Conservation (phyloP, 805 yeast species). For the Lachancea cidri region DNA sequence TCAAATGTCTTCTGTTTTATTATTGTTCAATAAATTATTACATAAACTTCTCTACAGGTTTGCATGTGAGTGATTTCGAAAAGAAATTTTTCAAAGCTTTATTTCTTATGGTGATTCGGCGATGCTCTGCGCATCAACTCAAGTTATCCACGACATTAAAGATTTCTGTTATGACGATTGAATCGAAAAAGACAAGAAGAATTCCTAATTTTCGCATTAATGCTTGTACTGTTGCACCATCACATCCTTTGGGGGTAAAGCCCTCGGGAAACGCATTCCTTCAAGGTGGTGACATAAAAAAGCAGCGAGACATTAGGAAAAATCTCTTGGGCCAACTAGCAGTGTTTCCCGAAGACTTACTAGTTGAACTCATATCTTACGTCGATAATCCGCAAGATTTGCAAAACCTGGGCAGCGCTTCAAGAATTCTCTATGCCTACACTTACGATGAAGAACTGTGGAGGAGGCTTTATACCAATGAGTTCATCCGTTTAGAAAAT, state of each 20-base stretch:
- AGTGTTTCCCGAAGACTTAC: slow-evolving; percentile 55
- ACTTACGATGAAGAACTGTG: slow-evolving; percentile 75
- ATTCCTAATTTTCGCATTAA: slow-evolving; percentile 8
- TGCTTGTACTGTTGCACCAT: slow-evolving; percentile 7
- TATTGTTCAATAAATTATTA: too few species aligned
- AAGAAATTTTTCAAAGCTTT: not conserved
- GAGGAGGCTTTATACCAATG: slow-evolving; percentile 52
- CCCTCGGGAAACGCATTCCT: slow-evolving; percentile 68
- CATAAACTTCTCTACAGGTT: too few species aligned
- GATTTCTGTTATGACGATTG: slow-evolving; percentile 1
- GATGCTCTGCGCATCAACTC: not conserved
- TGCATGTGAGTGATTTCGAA: too few species aligned
- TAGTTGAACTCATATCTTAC: slow-evolving; percentile 47
- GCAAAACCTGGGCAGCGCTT: slow-evolving; percentile 48
- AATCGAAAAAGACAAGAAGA: slow-evolving; percentile 2
- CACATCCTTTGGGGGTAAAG: slow-evolving; percentile 67
- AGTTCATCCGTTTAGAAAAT: slow-evolving; percentile 17
- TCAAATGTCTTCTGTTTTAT: too few species aligned
- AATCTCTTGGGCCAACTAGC: slow-evolving; percentile 51
- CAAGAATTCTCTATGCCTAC: slow-evolving; percentile 67
- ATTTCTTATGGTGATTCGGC: not conserved
- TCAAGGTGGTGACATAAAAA: slow-evolving; percentile 17
- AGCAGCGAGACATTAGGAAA: slow-evolving; percentile 14
- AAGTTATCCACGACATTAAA: not conserved
- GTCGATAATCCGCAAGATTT: slow-evolving; percentile 47